These are phyloP conservation scores for Umbilicus rupestris DNA, from an alignment of 164 flowering plant genomes.

Conservation along the genomic window DNA sequence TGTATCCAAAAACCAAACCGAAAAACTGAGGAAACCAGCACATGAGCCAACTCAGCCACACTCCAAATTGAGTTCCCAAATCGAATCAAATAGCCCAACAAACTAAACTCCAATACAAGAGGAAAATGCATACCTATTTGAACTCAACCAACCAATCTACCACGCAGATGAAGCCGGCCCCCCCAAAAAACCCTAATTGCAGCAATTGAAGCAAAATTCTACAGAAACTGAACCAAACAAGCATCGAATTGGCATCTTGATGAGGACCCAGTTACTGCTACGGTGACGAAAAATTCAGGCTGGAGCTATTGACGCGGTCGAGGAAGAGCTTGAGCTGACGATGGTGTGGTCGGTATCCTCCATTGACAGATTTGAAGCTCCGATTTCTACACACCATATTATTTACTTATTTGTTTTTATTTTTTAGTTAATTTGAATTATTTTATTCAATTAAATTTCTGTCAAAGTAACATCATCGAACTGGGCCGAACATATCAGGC, in stretches of 20 bases:
- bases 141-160: neutral
- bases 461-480: too few species aligned
- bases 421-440: too few species aligned
- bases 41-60: too few species aligned
- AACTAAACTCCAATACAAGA: neutral
- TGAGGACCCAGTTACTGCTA: too few species aligned
- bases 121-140: neutral
- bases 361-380: neutral
- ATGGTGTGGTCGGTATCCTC: neutral
- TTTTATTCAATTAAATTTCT: too few species aligned
- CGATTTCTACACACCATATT: neutral
- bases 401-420: too few species aligned
- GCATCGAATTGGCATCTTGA: too few species aligned
- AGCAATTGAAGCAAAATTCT: neutral
- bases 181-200: neutral
- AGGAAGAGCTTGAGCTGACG: neutral
- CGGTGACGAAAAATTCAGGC: too few species aligned
- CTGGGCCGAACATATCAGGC: too few species aligned
- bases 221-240: too few species aligned
- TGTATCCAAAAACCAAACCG: neutral
- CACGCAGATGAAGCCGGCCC: neutral
- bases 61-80: neutral
- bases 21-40: neutral
- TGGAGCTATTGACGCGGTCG: neutral
- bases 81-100: neutral